Base-by-base conservation (phyloP, 1,139 yeast species). In the Pneumocystis jirovecii region DNA sequence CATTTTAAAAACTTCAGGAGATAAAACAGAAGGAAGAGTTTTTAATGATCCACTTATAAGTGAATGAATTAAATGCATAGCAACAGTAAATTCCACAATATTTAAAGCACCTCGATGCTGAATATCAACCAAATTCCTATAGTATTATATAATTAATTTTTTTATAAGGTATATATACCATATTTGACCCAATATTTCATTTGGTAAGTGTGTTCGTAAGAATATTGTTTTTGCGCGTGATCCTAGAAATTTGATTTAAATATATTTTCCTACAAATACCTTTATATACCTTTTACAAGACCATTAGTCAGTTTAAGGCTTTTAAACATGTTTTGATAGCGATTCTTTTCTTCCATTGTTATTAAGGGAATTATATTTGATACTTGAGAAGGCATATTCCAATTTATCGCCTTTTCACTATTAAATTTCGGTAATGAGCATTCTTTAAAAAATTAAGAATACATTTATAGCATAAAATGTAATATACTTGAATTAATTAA, bases 41-140 rank as follows among this genome's bases (percentile, higher is more conserved):
- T 81, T 81, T 70, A 88, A 77, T 6, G 83, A 72, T n/a, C 90
- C 87, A 72, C 84, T 83, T 73, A 89, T 78, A 61, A 86, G 78
- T 65, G 90, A 85, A 74, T 91, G 97, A 68, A 95, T 89, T 73
- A 95, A 80, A 76, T 89, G 96, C 98, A 95, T 93, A 8, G 98
- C 97, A 71, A 93, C 82, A 56, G 89, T 83, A 72, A 95, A 93
- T 71, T 89, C 91, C 31, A 85, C 80, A 72, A 84, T 82, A 67
- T 82, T 81, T 71, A 93, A 82, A 65, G 82, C 80, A 6, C 98
- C 98, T 1, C 82, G 75, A 70, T 85, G 85, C 66, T 83, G 82
- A 67, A 84, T 82, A 74, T 95, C 98, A 42, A 88, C 93, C 69
- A 93, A 79, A 66, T 82, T 82, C 71, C 71, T 57, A 21, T 1